Evolutionary conservation across 2,329 filamentous ascomycete genomes (phyloP), one percentile per base, ranked within the genome.

Genomic region (Paecilomyces fulvus): DNA sequence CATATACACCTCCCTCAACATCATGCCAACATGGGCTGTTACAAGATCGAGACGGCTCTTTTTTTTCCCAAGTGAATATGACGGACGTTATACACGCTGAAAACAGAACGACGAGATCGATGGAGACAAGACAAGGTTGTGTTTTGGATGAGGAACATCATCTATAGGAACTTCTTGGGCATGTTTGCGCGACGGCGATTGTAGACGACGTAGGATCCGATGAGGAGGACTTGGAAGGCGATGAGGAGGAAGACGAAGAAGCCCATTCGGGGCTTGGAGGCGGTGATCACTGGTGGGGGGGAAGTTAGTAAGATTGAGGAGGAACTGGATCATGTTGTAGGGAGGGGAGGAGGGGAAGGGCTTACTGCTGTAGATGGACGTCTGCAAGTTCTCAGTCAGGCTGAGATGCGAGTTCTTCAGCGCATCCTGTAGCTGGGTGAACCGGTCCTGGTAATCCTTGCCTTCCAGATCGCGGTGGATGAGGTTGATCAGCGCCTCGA

Each of bases 111-210:
- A 28, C 4, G 25, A 28, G 7, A 28, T 28, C 25, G 7, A 28
- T 28, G 7, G 25, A 28, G 25, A 28, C 25, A 28, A 28, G 7
- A 28, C 25, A 28, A 28, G 21, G 21, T 21, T 21, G 3, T 21
- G 21, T 21, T 28, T 28, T 28, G 4, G 25, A 28, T 28, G 25
- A 28, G 25, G 2, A 28, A 30, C 31, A 46, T 53, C 12, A 52
- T 58, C 69, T 78, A 96, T 69, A 96, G 76, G 73, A 91, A 96
- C 77, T 96, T 96, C 81, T 96, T 96, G n/a, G 90, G 90, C 72
- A 85, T 83, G 61, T 80, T 84, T 43, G 83, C 80, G 74, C 87
- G 83, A 67, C 87, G 85, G 64, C 85, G 82, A 81, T 95, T 95
- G 75, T 96, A 96, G 58, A 86, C 69, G 37, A 90, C 71, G 68